Base-by-base conservation (phyloP, 2,329 filamentous ascomycete species). In the Metarhizium rileyi region DNA sequence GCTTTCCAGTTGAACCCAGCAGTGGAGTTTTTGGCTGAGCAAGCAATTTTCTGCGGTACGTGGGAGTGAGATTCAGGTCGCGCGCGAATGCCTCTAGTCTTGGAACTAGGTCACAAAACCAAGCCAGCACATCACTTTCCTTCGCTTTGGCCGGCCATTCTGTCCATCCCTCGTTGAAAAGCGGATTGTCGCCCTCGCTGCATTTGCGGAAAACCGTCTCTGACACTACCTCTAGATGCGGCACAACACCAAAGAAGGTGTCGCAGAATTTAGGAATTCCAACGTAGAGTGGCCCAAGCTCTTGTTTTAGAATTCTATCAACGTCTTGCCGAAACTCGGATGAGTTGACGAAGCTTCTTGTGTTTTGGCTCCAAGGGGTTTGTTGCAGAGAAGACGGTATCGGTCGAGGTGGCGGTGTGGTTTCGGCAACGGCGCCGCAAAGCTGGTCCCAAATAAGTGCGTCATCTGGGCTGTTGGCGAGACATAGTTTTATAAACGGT, bases 121-220 rank as follows among this genome's bases (percentile, higher is more conserved):
- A 71, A 49, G 48, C 52, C 41, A 70, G 50, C n/a, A 70, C 63
- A 47, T 61, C 55, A 12, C 63, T 54, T 50, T 71, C 44, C 3
- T 66, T 65, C 16, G 63, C 61, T 40, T 61, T 56, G 50, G 52
- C 43, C 10, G 66, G 65, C 67, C 61, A 70, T 50, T 59, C 63
- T 2, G 20, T 59, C 65, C 62, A 69, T 1, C 61, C 61, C 2
- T 63, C 49, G 14, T 50, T 51, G 44, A 65, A 69, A 36, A 66
- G 59, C 33, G 61, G 62, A 36, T 61, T 49, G 40, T 43, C 51
- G 28, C 63, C 64, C 56, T 66, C 49, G 3, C 41, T 46, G 48
- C 61, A 70, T 48, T 64, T 57, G 33, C 63, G 43, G 48, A 71
- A 70, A 53, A 70, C 54, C 5, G 56, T 55, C 52, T 64, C 20